Conservation (phyloP, 2,329 filamentous ascomycete species). For the Aspergillus novoparasiticus region DNA sequence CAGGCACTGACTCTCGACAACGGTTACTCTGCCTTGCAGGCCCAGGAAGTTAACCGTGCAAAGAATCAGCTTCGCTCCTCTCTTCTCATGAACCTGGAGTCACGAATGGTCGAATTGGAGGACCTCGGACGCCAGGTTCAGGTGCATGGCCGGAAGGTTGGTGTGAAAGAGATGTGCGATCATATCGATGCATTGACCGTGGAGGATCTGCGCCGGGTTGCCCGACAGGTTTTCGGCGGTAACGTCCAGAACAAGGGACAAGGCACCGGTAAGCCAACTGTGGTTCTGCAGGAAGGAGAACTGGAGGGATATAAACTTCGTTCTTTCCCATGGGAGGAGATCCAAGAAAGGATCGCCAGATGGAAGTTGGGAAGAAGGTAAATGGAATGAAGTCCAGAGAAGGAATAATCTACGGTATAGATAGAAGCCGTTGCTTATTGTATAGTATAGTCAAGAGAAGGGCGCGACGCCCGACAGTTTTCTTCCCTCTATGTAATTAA, state of each 20-base stretch:
- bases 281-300: constrained; percentile 90
- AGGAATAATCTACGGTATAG: background rate
- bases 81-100: constrained; percentile 96
- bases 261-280: constrained; percentile 87
- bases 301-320: constrained; percentile 68
- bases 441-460: constrained; percentile 14
- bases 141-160: constrained; percentile 90
- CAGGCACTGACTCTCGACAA: constrained; percentile 73
- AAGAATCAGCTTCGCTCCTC: constrained; percentile 95
- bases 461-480: constrained; percentile 4
- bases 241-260: constrained; percentile 71
- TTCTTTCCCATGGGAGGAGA: constrained; percentile 80
- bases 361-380: constrained; percentile 77
- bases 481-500: constrained; percentile 26
- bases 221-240: constrained; percentile 75
- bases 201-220: constrained; percentile 78
- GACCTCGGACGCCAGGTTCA: constrained; percentile 94
- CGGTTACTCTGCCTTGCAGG: constrained; percentile 71
- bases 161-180: constrained; percentile 88
- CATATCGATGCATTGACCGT: constrained; percentile 83
- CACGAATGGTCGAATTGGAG: constrained; percentile 94
- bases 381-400: constrained; percentile 8
- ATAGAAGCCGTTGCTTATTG: constrained; percentile 6
- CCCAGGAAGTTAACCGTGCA: constrained; percentile 81
- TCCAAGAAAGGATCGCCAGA: constrained; percentile 79